Base-by-base conservation (phyloP, 2,329 filamentous ascomycete genomes). In the Phialemonium atrogriseum region DNA sequence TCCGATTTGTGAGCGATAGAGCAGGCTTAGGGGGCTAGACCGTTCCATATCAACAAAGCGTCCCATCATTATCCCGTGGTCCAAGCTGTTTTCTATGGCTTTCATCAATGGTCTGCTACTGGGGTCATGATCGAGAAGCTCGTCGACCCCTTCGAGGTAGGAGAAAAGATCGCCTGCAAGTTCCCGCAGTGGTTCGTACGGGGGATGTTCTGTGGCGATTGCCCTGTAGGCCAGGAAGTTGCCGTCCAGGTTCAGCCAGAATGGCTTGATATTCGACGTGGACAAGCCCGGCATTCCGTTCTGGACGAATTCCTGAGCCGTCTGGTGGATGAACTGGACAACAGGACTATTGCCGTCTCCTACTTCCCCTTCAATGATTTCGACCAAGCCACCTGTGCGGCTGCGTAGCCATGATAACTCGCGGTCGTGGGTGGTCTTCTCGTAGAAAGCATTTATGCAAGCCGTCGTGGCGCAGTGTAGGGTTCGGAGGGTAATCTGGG, bases 281-380 rank as follows among this genome's bases (percentile, higher is more conserved):
- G 25, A 27, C 5, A 27, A 17, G 11, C 25, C 25, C 4, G 25
- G 25, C 15, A 27, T 27, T 10, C 25, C 25, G 17, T 27, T 27
- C 6, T 17, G 25, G 5, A 27, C 25, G 14, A 27, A 27, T 17
- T 17, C 25, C 15, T 19, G 10, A 8, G 26, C 16, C 5, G 26
- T 19, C 9, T 28, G 16, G 16, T 28, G 26, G 7, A 20, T 20
- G 7, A 28, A 7, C 16, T 28, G 16, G 4, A 20, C 26, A n/a
- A n/a, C n/a, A 3, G 16, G 4, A 10, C 16, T 16, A 6, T 15
- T 11, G 10, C 10, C 16, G 13, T 20, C 26, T 12, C 10, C 26
- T 8, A 28, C 26, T 10, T 28, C 26, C n/a, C n/a, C n/a, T n/a
- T n/a, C n/a, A n/a, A n/a, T n/a, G n/a, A n/a, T n/a, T 13, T 20